Evolutionary conservation across 2,329 filamentous ascomycete genomes (phyloP).

Genomic region (Apiospora koreana): DNA sequence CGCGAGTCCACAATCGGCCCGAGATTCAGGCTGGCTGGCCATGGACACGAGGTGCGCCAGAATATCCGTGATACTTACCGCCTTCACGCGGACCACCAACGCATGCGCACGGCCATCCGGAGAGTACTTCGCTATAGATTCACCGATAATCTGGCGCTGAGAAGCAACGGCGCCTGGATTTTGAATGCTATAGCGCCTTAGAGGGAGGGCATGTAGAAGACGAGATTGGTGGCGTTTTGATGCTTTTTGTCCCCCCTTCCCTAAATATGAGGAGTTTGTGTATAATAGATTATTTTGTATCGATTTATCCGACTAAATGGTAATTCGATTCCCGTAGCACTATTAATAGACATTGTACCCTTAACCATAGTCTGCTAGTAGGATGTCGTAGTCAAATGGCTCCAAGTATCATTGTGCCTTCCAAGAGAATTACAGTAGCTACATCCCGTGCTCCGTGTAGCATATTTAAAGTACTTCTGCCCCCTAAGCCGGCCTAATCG

Average conservation of each 20-base stretch:
- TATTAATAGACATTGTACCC: no score
- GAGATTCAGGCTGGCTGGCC: neutral
- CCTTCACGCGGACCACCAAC: neutral
- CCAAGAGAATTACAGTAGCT: no score
- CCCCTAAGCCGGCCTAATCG: neutral
- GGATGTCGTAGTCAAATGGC: no score
- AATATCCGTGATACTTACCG: neutral
- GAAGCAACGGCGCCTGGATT: neutral
- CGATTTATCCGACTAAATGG: no score
- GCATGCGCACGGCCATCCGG: neutral
- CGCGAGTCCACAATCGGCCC: neutral
- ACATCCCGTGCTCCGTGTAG: neutral
- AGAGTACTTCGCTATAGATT: neutral
- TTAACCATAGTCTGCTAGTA: neutral
- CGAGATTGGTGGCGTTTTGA: neutral
- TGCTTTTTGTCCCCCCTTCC: no score
- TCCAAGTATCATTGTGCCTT: no score
- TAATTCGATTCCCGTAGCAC: no score
- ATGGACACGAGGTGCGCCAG: neutral
- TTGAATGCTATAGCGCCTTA: neutral
- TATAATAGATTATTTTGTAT: no score
- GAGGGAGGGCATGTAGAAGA: neutral
- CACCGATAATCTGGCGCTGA: neutral
- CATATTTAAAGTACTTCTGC: neutral
- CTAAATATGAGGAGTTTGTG: no score